These are phyloP conservation scores for Trichoderma parareesei DNA, from an alignment of 495 filamentous ascomycete genomes.

Conservation along the genomic window DNA sequence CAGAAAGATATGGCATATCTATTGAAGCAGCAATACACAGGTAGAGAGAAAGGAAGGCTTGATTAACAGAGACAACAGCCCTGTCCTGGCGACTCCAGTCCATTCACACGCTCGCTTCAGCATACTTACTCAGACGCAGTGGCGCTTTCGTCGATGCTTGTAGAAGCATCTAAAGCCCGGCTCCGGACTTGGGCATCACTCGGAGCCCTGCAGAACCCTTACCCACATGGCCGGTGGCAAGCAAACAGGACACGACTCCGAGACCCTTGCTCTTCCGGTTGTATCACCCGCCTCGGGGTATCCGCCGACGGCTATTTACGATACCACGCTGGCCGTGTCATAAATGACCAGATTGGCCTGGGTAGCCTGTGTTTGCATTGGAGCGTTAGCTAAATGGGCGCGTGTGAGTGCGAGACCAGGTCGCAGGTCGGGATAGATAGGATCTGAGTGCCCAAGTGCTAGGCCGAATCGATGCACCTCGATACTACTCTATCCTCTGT, in stretches of 20 bases:
- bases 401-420: background rate
- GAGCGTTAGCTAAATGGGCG: background rate
- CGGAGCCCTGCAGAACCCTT: background rate
- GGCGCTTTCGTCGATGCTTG: too few species aligned
- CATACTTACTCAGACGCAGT: background rate
- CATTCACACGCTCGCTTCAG: background rate
- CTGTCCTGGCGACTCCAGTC: too few species aligned
- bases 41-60: too few species aligned
- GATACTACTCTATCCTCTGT: background rate
- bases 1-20: background rate
- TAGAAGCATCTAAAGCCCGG: background rate
- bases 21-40: too few species aligned
- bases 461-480: background rate
- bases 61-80: too few species aligned
- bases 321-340: background rate
- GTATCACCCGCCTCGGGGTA: slow-evolving; percentile 4
- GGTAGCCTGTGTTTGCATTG: slow-evolving; percentile 1
- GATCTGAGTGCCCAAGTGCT: background rate
- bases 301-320: slow-evolving; percentile 1
- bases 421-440: background rate
- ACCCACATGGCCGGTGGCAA: background rate
- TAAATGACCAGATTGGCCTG: slow-evolving; percentile 5
- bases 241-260: background rate
- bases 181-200: background rate
- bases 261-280: background rate